Evolutionary conservation across 225 moss, liverwort and hornwort genomes (phyloP).

Genomic region (Climacium dendroides): DNA sequence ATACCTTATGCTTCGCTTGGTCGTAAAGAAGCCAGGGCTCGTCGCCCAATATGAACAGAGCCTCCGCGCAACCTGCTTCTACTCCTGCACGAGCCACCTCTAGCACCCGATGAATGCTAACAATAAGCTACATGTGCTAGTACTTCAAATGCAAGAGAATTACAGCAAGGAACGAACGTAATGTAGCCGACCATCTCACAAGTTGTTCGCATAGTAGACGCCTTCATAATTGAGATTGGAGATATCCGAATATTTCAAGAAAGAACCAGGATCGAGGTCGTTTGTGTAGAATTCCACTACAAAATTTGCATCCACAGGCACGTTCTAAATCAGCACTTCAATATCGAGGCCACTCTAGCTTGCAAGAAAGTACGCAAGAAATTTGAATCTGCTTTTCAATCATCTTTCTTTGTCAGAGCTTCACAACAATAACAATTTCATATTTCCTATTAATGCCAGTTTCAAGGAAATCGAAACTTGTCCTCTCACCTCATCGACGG

Average conservation of each 20-base stretch:
- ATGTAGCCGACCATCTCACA: background rate
- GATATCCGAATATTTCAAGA: background rate
- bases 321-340: background rate
- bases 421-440: background rate
- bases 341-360: background rate
- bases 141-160: background rate
- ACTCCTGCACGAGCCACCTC: conserved; percentile 67
- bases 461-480: background rate
- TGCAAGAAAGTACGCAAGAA: background rate
- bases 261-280: background rate
- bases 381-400: background rate
- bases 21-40: conserved; percentile 72
- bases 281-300: background rate
- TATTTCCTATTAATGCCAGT: background rate
- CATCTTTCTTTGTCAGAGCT: background rate
- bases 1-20: conserved; percentile 65
- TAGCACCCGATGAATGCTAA: conserved; percentile 28
- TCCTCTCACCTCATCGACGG: conserved; percentile 40
- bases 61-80: conserved; percentile 63
- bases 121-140: background rate
- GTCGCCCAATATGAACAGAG: conserved; percentile 77
- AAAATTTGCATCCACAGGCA: background rate
- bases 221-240: background rate
- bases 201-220: background rate
- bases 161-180: background rate